phyloP scores from a whole-genome alignment of 2,329 filamentous ascomycete species.

The Domatiomyces catenatus region DNA sequence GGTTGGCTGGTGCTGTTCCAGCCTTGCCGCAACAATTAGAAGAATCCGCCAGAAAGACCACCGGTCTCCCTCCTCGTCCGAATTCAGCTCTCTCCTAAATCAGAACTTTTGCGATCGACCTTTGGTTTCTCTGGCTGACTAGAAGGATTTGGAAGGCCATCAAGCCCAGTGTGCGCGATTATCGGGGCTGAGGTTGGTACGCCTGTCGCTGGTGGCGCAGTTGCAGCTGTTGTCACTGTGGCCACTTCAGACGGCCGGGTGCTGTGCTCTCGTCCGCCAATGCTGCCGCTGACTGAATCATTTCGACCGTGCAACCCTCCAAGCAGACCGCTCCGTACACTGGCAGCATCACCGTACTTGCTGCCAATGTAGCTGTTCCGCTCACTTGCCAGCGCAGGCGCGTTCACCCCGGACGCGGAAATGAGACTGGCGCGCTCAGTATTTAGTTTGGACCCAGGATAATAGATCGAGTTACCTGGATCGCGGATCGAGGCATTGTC shows the following conservation, averaged over 20 bases:
- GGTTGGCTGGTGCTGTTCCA: not conserved
- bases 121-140: not conserved
- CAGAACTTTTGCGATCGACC: not conserved
- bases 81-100: not conserved
- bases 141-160: not conserved
- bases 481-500: slow-evolving; percentile 23
- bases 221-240: not conserved
- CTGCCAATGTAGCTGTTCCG: slow-evolving; percentile 65
- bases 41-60: too few species aligned
- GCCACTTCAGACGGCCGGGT: not conserved
- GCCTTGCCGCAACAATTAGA: not conserved
- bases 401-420: slow-evolving; percentile 50
- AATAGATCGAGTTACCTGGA: slow-evolving; percentile 24
- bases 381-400: slow-evolving; percentile 54
- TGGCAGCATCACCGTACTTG: slow-evolving; percentile 52
- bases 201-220: not conserved
- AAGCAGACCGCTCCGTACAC: slow-evolving; percentile 59
- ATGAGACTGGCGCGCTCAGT: slow-evolving; percentile 55
- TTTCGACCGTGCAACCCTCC: slow-evolving; percentile 40
- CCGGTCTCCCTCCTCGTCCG: not conserved
- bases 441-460: slow-evolving; percentile 40
- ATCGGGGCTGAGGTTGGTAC: not conserved
- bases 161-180: not conserved
- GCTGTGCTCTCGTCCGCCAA: slow-evolving; percentile 7
- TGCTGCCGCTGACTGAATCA: slow-evolving; percentile 14